phyloP scores from a whole-genome alignment of 768 basidiomycete species.

The Mycena crocata region DNA sequence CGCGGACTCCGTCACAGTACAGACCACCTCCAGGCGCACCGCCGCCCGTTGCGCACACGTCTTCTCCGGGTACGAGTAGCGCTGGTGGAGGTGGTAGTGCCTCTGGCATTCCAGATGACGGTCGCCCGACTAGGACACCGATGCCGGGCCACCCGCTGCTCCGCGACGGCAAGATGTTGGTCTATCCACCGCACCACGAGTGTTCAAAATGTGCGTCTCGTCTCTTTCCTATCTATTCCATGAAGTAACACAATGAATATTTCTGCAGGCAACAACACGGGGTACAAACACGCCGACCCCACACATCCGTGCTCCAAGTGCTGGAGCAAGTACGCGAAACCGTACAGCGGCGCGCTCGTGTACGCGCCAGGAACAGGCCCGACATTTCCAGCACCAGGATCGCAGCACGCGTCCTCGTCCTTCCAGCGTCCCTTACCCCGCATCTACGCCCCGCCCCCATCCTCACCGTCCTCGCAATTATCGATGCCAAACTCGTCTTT shows the following conservation, averaged over 20 bases:
- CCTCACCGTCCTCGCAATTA: too few species aligned
- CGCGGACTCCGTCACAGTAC: not conserved
- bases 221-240: not conserved
- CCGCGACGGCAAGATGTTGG: conserved; percentile 67
- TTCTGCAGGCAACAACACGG: conserved; percentile 14
- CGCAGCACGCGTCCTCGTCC: conserved; percentile 27
- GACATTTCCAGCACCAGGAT: conserved; percentile 3
- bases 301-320: conserved; percentile 52
- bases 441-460: conserved; percentile 3
- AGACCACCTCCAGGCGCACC: conserved; percentile 42
- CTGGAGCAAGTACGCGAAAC: conserved; percentile 76
- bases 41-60: conserved; percentile 32
- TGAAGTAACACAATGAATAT: not conserved
- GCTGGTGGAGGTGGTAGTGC: not conserved
- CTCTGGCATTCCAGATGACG: conserved; percentile 56
- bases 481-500: too few species aligned
- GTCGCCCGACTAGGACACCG: conserved; percentile 72
- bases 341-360: conserved; percentile 69
- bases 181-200: conserved; percentile 72
- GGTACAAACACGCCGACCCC: conserved; percentile 13
- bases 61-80: conserved; percentile 23
- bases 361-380: conserved; percentile 55
- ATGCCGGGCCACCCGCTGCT: conserved; percentile 77
- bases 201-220: conserved; percentile 73
- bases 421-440: conserved; percentile 54